Conservation (phyloP, 75 land plant species). For the Cryptomeria japonica region DNA sequence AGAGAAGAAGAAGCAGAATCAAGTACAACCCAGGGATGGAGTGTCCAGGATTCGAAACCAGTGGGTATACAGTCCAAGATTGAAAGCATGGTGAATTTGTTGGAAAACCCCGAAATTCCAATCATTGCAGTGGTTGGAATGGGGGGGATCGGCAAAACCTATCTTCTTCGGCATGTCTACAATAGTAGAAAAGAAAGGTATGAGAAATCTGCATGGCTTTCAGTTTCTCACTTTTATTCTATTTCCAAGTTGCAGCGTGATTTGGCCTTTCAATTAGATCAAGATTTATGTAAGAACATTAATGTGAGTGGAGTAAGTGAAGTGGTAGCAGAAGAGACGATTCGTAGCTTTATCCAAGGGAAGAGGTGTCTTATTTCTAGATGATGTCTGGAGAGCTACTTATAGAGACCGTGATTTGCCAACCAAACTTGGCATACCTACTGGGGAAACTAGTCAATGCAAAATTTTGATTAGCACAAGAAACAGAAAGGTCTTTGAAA, state of each 20-base stretch:
- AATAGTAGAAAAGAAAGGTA: background rate
- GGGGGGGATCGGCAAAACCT: constrained; percentile 22
- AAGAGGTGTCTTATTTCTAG: background rate
- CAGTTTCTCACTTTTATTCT: constrained; percentile 6
- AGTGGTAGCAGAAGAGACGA: background rate
- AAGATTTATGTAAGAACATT: background rate
- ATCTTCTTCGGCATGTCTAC: constrained; percentile 12
- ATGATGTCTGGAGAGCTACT: background rate
- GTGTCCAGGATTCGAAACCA: background rate
- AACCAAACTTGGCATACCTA: background rate
- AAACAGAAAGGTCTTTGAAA: background rate
- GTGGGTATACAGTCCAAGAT: background rate
- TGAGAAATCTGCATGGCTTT: constrained; percentile 9
- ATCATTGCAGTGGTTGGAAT: constrained; percentile 11
- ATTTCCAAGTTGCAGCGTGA: background rate
- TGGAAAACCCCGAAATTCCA: background rate
- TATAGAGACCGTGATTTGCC: background rate
- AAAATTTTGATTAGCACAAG: constrained; percentile 19
- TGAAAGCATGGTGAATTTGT: background rate
- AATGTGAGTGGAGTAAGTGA: background rate
- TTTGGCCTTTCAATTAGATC: background rate
- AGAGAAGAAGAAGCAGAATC: background rate
- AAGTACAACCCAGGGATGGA: background rate
- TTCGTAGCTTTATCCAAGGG: background rate
- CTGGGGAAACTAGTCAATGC: background rate